These are phyloP conservation scores for Annulohypoxylon moriforme DNA, from an alignment of 495 filamentous ascomycete genomes.

Conservation along the genomic window DNA sequence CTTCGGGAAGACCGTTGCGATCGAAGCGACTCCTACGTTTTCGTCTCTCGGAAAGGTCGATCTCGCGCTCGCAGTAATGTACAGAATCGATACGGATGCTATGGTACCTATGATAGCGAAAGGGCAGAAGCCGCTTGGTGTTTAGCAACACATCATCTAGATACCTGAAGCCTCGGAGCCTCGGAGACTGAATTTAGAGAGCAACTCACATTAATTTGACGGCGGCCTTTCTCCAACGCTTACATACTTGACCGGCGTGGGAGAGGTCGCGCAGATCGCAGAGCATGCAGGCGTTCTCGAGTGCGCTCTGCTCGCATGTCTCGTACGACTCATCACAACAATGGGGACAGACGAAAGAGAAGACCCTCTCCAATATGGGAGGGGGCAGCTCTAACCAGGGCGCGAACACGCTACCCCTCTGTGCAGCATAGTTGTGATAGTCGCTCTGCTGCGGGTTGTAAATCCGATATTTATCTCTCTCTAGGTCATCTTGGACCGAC, in stretches of 20 bases:
- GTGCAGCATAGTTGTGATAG: constrained; percentile 28
- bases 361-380: constrained; percentile 75
- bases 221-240: constrained; percentile 72
- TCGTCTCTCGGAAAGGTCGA: constrained; percentile 78
- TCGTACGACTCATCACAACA: constrained; percentile 78
- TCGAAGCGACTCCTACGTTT: constrained; percentile 79
- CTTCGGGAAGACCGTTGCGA: constrained; percentile 79
- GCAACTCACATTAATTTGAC: constrained; percentile 69
- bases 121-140: constrained; percentile 13
- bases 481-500: constrained; percentile 31
- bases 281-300: constrained; percentile 90
- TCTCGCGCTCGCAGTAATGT: constrained; percentile 92
- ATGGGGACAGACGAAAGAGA: constrained; percentile 87
- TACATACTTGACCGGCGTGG: constrained; percentile 77
- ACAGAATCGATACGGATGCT: constrained; percentile 94
- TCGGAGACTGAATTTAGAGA: not conserved
- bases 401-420: constrained; percentile 39
- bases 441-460: constrained; percentile 40
- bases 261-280: constrained; percentile 94
- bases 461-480: constrained; percentile 44
- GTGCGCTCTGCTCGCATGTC: constrained; percentile 82
- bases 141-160: constrained; percentile 17
- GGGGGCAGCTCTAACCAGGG: constrained; percentile 65
- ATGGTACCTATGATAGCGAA: constrained; percentile 70
- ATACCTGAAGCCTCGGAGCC: not conserved